Base-by-base conservation (phyloP, 345 rosid species). In the Citrus reticulata region DNA sequence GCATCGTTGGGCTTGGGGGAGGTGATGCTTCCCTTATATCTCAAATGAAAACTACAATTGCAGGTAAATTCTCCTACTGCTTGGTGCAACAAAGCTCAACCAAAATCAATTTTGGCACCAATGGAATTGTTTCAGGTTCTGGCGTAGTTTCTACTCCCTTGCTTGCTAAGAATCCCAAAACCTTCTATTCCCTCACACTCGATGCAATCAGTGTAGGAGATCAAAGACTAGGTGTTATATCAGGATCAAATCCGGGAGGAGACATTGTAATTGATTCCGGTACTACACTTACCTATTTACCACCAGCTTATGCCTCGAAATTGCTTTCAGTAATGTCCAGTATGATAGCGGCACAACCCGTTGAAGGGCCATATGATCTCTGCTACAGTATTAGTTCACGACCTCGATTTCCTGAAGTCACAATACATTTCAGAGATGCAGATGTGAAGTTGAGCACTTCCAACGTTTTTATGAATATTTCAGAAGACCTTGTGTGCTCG, bases 181-280 rank as follows among this genome's bases (percentile, higher is more conserved):
- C 92, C 9, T 84, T 81, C 66, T 93, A 91, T 54, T 16, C 1
- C 66, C 79, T 87, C 4, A 86, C 84, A 2, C 76, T 92, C 0
- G 76, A 87, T 55, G 88, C 90, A 4, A 78, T 91, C 70, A 86
- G 86, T 57, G 88, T 90, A 6, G 91, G 85, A 10, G 65, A 24
- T 30, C 49, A 55, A 8, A 83, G 70, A 71, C 67, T 89, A 13
- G 61, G 74, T 1, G 35, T 54, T 22, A 84, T 83, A n/a, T 66
- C 55, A 6, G 84, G 73, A 77, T 54, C 58, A 54, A 5, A 11
- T 7, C 9, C 27, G 7, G 61, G 70, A 1, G 94, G 91, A 6
- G 88, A 90, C 87, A 88, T 88, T 25, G 82, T 92, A 51, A 85
- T 90, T 30, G 96, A 93, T 72, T 92, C 93, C 0, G 93, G 98